Conservation (phyloP, 805 yeast species). For the Wickerhamiella brachini region DNA sequence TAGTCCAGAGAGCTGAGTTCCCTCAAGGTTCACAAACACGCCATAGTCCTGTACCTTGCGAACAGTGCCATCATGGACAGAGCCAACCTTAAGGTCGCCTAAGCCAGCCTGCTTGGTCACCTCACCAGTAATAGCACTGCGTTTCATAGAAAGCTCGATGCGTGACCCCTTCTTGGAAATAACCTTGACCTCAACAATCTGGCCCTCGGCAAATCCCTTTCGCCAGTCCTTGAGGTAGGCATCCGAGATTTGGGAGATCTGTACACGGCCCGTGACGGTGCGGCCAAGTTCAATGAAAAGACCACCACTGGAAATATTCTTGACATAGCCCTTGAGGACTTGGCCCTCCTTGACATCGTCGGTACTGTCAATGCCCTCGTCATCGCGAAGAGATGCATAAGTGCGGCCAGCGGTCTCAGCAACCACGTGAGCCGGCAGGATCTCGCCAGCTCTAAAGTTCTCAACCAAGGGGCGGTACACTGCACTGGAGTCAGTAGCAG, state of each 20-base stretch:
- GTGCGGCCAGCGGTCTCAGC: constrained; percentile 5
- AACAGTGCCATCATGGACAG: constrained; percentile 63
- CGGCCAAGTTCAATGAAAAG: constrained; percentile 66
- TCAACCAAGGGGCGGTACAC: constrained; percentile 36
- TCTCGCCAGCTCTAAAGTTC: constrained; percentile 31
- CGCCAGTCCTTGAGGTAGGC: constrained; percentile 80
- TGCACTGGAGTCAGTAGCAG: constrained; percentile 63
- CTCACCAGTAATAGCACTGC: constrained; percentile 64
- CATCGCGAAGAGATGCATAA: constrained; percentile 3
- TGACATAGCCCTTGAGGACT: constrained; percentile 69
- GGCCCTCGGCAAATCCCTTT: constrained; percentile 53
- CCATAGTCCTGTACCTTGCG: constrained; percentile 76
- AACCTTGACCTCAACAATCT: constrained; percentile 63
- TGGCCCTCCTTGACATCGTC: constrained; percentile 42
- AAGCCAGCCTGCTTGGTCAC: constrained; percentile 26
- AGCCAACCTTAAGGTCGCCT: constrained; percentile 56
- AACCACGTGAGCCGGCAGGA: constrained; percentile 33
- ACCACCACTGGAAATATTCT: constrained; percentile 58
- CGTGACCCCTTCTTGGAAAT: constrained; percentile 40
- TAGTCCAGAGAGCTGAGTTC: constrained; percentile 68
- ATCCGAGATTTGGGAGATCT: constrained; percentile 71
- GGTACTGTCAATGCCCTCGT: neutral
- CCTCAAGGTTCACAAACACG: constrained; percentile 72
- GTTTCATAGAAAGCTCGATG: constrained; percentile 66
- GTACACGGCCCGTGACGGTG: constrained; percentile 60